Percentiles rank a stretch among this genome's conserved stretches.
phyloP scores from a whole-genome alignment of 1,139 yeast genomes.

The Zygoascus sp. region DNA sequence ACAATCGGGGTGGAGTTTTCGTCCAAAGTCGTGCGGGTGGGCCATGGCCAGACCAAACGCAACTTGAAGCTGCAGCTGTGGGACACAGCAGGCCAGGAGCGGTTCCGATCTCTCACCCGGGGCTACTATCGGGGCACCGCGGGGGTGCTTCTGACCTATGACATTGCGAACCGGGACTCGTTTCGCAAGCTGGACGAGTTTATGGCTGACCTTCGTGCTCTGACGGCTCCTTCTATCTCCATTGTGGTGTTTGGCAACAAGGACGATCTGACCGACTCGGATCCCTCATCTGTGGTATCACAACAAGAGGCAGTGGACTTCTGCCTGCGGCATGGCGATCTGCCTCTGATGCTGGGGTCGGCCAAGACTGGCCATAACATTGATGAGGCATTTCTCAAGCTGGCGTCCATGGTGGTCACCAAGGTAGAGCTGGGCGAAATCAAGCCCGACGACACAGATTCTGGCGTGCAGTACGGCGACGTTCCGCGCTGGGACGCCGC shows the following conservation, averaged over 20 bases:
- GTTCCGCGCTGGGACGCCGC: constrained; percentile 37
- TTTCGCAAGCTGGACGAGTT: constrained; percentile 46
- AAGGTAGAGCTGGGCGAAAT: constrained; percentile 43
- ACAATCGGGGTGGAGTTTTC: constrained; percentile 51
- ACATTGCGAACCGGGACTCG: constrained; percentile 54
- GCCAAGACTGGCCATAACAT: constrained; percentile 60
- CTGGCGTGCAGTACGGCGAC: constrained; percentile 48
- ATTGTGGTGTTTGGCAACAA: constrained; percentile 50
- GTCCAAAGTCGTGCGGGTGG: constrained; percentile 40
- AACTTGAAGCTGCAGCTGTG: constrained; percentile 45
- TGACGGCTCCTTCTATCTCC: constrained; percentile 40
- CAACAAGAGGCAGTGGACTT: constrained; percentile 36
- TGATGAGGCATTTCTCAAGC: constrained; percentile 51
- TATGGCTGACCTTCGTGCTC: constrained; percentile 45
- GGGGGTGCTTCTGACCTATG: constrained; percentile 74
- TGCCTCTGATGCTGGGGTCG: constrained; percentile 40
- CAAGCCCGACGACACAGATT: constrained; percentile 42
- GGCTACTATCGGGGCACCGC: constrained; percentile 78
- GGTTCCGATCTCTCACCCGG: constrained; percentile 68
- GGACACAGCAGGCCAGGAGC: constrained; percentile 84
- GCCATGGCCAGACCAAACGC: constrained; percentile 30
- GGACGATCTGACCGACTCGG: constrained; percentile 22
- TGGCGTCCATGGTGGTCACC: constrained; percentile 40
- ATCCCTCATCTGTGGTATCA: constrained; percentile 32
- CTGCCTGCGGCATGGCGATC: constrained; percentile 30